A percentile compares a stretch with the other conserved stretches of the same genome.
Evolutionary conservation across 208 protist species (phyloP).

Genomic region (Acanthamoeba castellanii): DNA sequence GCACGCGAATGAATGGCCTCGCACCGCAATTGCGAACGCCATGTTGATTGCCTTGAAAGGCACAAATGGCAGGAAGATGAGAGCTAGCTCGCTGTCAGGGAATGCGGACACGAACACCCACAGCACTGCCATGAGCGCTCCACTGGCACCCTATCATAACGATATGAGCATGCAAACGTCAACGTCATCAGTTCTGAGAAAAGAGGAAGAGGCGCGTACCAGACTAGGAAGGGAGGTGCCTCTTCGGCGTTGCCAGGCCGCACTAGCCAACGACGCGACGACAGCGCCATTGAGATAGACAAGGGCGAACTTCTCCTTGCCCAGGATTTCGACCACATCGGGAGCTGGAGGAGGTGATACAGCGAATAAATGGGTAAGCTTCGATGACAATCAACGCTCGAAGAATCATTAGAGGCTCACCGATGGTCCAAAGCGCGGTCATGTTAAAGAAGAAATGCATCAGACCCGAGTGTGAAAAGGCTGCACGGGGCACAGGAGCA

Average conservation of each 20-base stretch:
- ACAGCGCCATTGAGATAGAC: conserved; percentile 33
- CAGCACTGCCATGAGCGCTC: conserved; percentile 24
- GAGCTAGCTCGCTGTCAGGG: background rate
- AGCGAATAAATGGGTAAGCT: too few species aligned
- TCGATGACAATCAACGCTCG: background rate
- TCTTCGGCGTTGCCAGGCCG: background rate
- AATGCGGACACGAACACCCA: conserved; percentile 56
- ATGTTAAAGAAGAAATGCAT: conserved; percentile 50
- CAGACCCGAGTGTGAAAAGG: background rate
- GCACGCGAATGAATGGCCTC: background rate
- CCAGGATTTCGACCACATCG: conserved; percentile 4
- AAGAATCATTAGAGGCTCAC: background rate
- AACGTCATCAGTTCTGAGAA: background rate
- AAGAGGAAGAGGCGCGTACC: background rate
- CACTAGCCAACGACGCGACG: background rate
- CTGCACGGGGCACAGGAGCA: background rate
- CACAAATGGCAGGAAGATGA: conserved; percentile 48
- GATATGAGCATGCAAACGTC: background rate
- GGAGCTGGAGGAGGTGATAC: background rate
- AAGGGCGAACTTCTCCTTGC: conserved; percentile 6
- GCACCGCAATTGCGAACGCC: background rate
- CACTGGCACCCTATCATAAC: background rate
- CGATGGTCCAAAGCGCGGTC: conserved; percentile 23
- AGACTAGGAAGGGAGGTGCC: conserved; percentile 11
- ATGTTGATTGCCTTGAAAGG: background rate